Conservation (phyloP, 2,329 filamentous ascomycete genomes). For the Diaporthe citrichinensis region DNA sequence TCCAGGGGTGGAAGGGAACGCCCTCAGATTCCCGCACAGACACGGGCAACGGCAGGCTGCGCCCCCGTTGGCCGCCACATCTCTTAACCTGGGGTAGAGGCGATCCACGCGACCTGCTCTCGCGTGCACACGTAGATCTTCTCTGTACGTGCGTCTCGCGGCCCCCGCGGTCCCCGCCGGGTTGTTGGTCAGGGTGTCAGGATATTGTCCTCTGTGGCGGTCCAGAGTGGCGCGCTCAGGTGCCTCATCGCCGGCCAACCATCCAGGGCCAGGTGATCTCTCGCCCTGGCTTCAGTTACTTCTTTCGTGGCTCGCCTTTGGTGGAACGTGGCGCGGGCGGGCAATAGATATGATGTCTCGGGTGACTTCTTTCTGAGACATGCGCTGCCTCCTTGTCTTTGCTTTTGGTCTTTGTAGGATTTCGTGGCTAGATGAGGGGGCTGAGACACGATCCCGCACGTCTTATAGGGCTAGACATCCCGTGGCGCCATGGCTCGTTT, state of each 20-base stretch:
- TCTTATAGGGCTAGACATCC: slow-evolving; percentile 27
- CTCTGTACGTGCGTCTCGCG: background rate
- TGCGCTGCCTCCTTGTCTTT: background rate
- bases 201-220: background rate
- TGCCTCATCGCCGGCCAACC: background rate
- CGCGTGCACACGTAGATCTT: background rate
- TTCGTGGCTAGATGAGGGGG: background rate
- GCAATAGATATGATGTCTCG: background rate
- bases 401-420: background rate
- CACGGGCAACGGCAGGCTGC: slow-evolving; percentile 15
- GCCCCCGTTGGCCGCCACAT: slow-evolving; percentile 9
- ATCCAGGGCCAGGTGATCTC: background rate
- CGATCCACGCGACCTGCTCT: background rate
- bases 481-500: slow-evolving; percentile 1
- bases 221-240: background rate
- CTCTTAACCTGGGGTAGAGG: background rate
- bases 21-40: background rate
- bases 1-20: background rate
- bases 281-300: background rate
- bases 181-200: background rate
- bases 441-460: slow-evolving; percentile 9
- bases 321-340: slow-evolving; percentile 3
- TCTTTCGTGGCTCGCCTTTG: background rate
- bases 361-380: background rate
- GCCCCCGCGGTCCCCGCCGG: background rate